phyloP scores from a whole-genome alignment of 345 rosid genomes.

The Hirschfeldia incana region DNA sequence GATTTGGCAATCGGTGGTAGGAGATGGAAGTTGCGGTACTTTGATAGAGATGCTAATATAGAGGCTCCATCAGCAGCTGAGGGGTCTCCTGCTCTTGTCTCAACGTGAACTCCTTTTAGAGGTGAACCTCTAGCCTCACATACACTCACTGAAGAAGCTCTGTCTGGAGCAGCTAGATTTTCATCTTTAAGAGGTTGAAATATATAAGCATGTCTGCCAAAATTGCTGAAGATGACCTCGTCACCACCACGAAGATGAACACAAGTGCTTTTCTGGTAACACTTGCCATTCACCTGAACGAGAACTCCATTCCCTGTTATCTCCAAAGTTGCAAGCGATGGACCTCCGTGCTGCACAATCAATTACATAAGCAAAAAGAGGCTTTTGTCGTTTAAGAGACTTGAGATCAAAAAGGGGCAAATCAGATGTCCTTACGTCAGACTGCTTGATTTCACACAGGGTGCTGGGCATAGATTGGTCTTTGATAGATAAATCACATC shows the following conservation, averaged over 20 bases:
- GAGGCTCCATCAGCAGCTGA: slow-evolving; percentile 91
- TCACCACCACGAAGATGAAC: slow-evolving; percentile 81
- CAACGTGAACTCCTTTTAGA: slow-evolving; percentile 67
- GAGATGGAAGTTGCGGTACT: slow-evolving; percentile 55
- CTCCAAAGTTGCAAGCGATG: slow-evolving; percentile 66
- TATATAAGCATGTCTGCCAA: slow-evolving; percentile 86
- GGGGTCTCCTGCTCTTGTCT: slow-evolving; percentile 81
- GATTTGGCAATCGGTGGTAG: slow-evolving; percentile 62
- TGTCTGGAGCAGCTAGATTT: slow-evolving; percentile 58
- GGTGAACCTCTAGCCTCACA: slow-evolving; percentile 76
- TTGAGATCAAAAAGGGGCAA: background rate
- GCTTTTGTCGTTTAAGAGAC: slow-evolving; percentile 11
- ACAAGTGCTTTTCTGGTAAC: slow-evolving; percentile 46
- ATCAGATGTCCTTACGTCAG: slow-evolving; percentile 54
- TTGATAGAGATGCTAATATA: slow-evolving; percentile 82
- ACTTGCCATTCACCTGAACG: slow-evolving; percentile 84
- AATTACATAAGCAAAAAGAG: slow-evolving; percentile 30
- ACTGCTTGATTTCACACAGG: slow-evolving; percentile 76
- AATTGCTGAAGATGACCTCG: slow-evolving; percentile 71
- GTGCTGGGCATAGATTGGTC: slow-evolving; percentile 58
- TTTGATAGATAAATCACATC: slow-evolving; percentile 70
- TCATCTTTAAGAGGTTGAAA: slow-evolving; percentile 80
- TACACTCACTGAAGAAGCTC: slow-evolving; percentile 63
- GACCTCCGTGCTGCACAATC: slow-evolving; percentile 61
- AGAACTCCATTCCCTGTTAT: slow-evolving; percentile 75